Evolutionary conservation across 139 green algal genomes (phyloP).

Genomic region (Haematococcus lacustris): DNA sequence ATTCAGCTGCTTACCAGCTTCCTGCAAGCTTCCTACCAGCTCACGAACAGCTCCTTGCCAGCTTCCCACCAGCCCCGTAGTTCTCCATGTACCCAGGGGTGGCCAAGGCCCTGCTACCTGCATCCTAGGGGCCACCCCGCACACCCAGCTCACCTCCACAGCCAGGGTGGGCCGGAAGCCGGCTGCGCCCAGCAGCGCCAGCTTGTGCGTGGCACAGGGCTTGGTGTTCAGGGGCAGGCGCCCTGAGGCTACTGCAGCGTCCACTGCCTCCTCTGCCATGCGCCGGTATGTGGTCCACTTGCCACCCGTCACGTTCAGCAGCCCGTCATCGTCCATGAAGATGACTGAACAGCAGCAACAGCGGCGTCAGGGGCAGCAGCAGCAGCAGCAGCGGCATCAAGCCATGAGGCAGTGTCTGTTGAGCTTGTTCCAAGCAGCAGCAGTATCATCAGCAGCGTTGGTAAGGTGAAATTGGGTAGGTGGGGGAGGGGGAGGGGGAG

Average conservation of each 20-base stretch:
- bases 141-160: constrained; percentile 39
- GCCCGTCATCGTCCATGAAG: constrained; percentile 64
- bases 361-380: no score
- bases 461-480: no score
- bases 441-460: no score
- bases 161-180: constrained; percentile 63
- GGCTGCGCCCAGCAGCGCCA: constrained; percentile 65
- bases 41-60: neutral
- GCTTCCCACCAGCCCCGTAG: neutral
- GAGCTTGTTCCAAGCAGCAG: no score
- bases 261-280: constrained; percentile 80
- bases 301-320: constrained; percentile 84
- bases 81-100: neutral
- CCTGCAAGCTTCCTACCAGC: no score
- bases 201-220: constrained; percentile 53
- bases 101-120: neutral
- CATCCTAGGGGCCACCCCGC: neutral
- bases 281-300: constrained; percentile 96
- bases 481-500: no score
- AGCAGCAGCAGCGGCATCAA: no score
- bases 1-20: no score
- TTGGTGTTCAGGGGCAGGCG: constrained; percentile 17
- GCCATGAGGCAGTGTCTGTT: no score
- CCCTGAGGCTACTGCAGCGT: constrained; percentile 41
- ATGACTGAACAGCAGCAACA: constrained; percentile 57